phyloP scores from a whole-genome alignment of 768 basidiomycete genomes.

The Mycena olivaceomarginata region DNA sequence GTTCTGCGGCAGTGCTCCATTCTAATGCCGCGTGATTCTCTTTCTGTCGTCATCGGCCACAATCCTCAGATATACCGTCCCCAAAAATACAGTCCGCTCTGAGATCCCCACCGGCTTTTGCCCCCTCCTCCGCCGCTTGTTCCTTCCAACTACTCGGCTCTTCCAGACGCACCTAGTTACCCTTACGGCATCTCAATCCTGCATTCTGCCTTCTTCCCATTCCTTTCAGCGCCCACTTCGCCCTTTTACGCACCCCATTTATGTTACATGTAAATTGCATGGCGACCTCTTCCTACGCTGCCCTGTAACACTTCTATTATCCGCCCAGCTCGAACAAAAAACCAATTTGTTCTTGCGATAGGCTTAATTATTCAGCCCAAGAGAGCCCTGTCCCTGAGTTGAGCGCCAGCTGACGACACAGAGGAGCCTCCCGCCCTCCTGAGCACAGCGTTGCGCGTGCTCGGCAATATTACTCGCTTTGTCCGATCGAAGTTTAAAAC shows the following conservation, averaged over 20 bases:
- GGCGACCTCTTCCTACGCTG: neutral
- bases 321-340: neutral
- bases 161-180: neutral
- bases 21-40: neutral
- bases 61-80: neutral
- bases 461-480: neutral
- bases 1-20: neutral
- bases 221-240: neutral
- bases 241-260: conserved; percentile 1
- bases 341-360: neutral
- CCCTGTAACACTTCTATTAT: neutral
- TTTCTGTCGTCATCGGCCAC: neutral
- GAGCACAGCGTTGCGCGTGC: neutral
- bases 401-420: too few relatives aligned
- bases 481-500: neutral
- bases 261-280: conserved; percentile 21
- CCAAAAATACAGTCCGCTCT: neutral
- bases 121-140: neutral
- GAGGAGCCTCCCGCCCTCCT: neutral
- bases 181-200: conserved; percentile 10
- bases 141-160: neutral
- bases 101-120: neutral
- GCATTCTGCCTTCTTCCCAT: neutral
- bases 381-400: neutral
- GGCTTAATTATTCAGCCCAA: neutral